Percentiles rank a stretch among this genome's conserved stretches.
These are phyloP conservation scores for Gigaspora rosea DNA, from an alignment of 192 early-diverging fungal species.

Conservation along the genomic window DNA sequence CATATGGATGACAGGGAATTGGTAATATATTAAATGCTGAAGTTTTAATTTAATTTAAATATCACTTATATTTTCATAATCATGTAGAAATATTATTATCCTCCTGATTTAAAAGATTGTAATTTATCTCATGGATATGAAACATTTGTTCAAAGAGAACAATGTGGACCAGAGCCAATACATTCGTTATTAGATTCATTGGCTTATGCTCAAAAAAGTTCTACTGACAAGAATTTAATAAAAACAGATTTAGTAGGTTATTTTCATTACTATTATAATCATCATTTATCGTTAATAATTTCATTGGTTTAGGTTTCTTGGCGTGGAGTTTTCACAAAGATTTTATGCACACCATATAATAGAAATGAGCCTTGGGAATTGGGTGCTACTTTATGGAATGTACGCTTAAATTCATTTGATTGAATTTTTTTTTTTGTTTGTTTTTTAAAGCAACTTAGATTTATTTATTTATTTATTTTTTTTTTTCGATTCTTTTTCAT, in stretches of 20 bases:
- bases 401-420: slow-evolving; percentile 25
- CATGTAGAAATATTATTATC: slow-evolving; percentile 59
- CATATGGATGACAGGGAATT: slow-evolving; percentile 64
- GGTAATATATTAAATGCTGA: slow-evolving; percentile 45
- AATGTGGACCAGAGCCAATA: slow-evolving; percentile 67
- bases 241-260: slow-evolving; percentile 40
- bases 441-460: background rate
- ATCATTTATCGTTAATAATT: background rate
- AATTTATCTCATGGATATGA: slow-evolving; percentile 71
- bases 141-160: slow-evolving; percentile 65
- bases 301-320: slow-evolving; percentile 59
- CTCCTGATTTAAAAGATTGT: slow-evolving; percentile 43
- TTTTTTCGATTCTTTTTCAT: slow-evolving; percentile 26
- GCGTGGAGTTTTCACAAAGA: slow-evolving; percentile 89
- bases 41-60: slow-evolving; percentile 23
- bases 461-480: background rate
- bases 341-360: slow-evolving; percentile 78
- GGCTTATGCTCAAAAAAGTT: slow-evolving; percentile 31
- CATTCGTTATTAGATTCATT: slow-evolving; percentile 77
- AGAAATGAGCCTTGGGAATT: slow-evolving; percentile 80
- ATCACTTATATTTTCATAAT: background rate
- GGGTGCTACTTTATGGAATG: slow-evolving; percentile 70
- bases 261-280: background rate
- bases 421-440: background rate
- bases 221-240: slow-evolving; percentile 3